A percentile compares a stretch with the other conserved stretches of the same genome.
phyloP scores from a whole-genome alignment of 495 filamentous ascomycete genomes.

The Xeromyces bisporus region DNA sequence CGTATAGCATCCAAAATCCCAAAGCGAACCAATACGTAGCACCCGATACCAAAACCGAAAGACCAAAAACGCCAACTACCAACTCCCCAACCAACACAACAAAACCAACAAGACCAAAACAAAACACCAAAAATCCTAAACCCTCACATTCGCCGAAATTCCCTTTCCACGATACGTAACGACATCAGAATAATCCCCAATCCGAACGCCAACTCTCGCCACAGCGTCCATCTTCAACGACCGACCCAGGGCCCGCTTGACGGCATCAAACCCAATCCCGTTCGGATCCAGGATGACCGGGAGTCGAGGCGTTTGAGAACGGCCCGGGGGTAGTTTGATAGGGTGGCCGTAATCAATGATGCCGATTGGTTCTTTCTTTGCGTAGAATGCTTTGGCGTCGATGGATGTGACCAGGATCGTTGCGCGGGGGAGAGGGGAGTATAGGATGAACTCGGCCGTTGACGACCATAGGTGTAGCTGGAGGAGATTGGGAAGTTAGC shows the following conservation, averaged over 20 bases:
- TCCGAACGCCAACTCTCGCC: slow-evolving; percentile 49
- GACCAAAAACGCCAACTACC: too few species aligned
- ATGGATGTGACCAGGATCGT: slow-evolving; percentile 59
- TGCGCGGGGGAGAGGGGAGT: slow-evolving; percentile 56
- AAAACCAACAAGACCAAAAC: too few species aligned
- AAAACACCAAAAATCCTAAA: slow-evolving; percentile 33
- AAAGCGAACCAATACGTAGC: too few species aligned
- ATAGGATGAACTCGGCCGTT: slow-evolving; percentile 68
- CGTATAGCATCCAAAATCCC: too few species aligned
- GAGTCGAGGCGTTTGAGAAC: slow-evolving; percentile 49
- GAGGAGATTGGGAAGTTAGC: slow-evolving; percentile 2
- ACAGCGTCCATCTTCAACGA: slow-evolving; percentile 59
- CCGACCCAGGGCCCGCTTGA: slow-evolving; percentile 74
- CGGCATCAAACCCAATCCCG: slow-evolving; percentile 64
- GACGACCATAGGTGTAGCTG: slow-evolving; percentile 69
- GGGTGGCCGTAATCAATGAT: slow-evolving; percentile 54
- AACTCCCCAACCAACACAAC: too few species aligned
- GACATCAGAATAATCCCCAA: slow-evolving; percentile 54
- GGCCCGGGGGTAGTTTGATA: slow-evolving; percentile 64
- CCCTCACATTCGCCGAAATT: slow-evolving; percentile 54
- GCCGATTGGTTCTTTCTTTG: slow-evolving; percentile 59
- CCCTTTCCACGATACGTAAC: slow-evolving; percentile 55
- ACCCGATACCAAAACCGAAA: too few species aligned
- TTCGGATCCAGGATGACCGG: slow-evolving; percentile 66
- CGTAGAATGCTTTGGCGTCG: slow-evolving; percentile 73